These are phyloP conservation scores for Chlorella sp. DNA, from an alignment of 139 green algal species.

Conservation along the genomic window DNA sequence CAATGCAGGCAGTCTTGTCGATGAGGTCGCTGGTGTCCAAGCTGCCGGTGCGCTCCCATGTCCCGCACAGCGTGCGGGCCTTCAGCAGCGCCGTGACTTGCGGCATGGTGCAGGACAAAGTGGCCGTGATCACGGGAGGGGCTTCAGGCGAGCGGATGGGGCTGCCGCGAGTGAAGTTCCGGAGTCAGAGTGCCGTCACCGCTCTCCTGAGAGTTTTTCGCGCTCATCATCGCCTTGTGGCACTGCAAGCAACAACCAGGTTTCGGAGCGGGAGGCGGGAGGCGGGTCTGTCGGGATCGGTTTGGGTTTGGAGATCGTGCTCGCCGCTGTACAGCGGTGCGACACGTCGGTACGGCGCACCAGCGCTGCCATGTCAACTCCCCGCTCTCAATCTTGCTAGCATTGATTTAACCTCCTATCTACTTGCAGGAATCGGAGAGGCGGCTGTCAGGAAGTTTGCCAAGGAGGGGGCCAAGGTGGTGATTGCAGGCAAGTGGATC, in stretches of 20 bases:
- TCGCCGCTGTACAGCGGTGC: no score
- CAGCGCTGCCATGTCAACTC: no score
- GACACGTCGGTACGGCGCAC: no score
- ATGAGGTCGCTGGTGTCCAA: no score
- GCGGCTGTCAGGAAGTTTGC: background rate
- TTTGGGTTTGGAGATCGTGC: background rate
- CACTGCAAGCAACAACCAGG: no score
- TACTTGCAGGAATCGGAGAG: background rate
- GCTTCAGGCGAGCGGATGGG: background rate
- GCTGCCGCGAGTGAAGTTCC: background rate
- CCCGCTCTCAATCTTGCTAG: no score
- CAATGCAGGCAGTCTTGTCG: no score
- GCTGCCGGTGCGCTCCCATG: no score
- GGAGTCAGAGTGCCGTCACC: background rate
- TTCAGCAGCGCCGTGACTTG: no score
- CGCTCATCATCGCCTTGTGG: background rate
- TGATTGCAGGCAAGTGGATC: background rate
- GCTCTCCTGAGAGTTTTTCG: background rate
- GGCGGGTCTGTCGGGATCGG: no score
- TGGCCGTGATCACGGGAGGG: background rate
- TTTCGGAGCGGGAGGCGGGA: no score
- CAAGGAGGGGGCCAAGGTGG: background rate
- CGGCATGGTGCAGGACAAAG: background rate
- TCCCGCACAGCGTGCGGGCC: no score
- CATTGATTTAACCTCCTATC: background rate